phyloP scores from a whole-genome alignment of 805 yeast genomes.

The Candida saitoana region DNA sequence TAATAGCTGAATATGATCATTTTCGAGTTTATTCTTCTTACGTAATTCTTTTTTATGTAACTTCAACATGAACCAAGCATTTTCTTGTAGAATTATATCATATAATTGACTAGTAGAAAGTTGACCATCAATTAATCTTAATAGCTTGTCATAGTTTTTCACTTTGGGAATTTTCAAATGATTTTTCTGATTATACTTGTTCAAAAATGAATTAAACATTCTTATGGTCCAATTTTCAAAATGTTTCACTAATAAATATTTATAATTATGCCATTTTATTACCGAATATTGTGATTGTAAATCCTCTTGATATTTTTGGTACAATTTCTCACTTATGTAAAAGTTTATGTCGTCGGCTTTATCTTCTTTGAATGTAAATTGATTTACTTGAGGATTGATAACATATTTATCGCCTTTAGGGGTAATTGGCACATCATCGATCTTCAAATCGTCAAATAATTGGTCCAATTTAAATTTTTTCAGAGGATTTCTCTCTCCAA shows the following conservation, averaged over 20 bases:
- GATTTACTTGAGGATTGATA: constrained; percentile 10
- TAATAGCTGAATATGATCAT: constrained; percentile 10
- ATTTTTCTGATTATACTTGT: constrained; percentile 21
- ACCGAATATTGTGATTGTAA: constrained; percentile 9
- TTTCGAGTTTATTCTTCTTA: constrained; percentile 4
- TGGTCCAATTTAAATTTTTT: constrained; percentile 31
- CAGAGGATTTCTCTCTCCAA: constrained; percentile 8
- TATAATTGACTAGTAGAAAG: constrained; percentile 21
- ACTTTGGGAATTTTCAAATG: constrained; percentile 16
- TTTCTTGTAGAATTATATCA: constrained; percentile 25
- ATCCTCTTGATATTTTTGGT: constrained; percentile 1
- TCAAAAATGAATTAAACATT: constrained; percentile 32
- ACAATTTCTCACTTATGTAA: constrained; percentile 1
- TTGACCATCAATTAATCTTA: constrained; percentile 18
- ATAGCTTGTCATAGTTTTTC: constrained; percentile 19
- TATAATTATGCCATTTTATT: constrained; percentile 23
- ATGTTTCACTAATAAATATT: constrained; percentile 19
- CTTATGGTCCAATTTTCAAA: constrained; percentile 35
- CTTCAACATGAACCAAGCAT: constrained; percentile 16
- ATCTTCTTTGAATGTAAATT: constrained; percentile 2
- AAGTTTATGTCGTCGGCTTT: constrained; percentile 2
- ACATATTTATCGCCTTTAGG: constrained; percentile 3
- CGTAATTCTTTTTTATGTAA: constrained; percentile 10
- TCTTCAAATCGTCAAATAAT: constrained; percentile 19
- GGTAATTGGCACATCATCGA: neutral